Evolutionary conservation across 2,329 filamentous ascomycete species (phyloP), one percentile per base, ranked within the genome.

Genomic region (Geoglossum cookeanum): DNA sequence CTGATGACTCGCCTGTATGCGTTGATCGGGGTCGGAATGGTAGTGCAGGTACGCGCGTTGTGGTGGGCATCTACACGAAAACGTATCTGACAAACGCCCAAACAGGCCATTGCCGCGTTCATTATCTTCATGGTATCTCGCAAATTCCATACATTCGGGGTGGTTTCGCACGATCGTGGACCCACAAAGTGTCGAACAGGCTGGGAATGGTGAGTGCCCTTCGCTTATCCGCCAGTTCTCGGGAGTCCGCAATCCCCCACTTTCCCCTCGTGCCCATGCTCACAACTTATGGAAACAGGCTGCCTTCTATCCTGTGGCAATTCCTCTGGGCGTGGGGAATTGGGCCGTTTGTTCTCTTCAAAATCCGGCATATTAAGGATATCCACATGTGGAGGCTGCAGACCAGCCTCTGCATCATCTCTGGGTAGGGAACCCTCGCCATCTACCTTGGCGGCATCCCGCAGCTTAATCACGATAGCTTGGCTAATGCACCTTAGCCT

Each of bases 321-420:
- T 72, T 81, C 55, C 68, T 80, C 58, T 84, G 79, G 80, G 74
- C 78, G 13, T 83, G 78, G 75, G 65, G 80, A 49, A 74, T 79
- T 59, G 79, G 80, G 2, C 79, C 81, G 22, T 71, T 76, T 62
- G 72, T 83, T 60, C 73, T 85, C 3, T 84, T 77, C 74, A 74
- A 77, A 61, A 76, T 81, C 42, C 74, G 80, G 6, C 69, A 73
- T 27, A 78, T 85, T 61, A 73, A 73, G 33, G 82, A 85, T 63
- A 81, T 80, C 5, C 79, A 84, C 62, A 78, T 80, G 58, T 85
- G 82, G 82, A 73, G 80, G 9, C 64, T 76, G 4, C 81, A 84
- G 65, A 85, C 81, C 35, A 77, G 80, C 45, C 65, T 73, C 44
- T 72, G 72, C 57, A 68, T 74, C 55, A 58, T 77, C 57, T 69